Conservation (phyloP, 2,329 filamentous ascomycete genomes). For the Talaromyces rugulosus region DNA sequence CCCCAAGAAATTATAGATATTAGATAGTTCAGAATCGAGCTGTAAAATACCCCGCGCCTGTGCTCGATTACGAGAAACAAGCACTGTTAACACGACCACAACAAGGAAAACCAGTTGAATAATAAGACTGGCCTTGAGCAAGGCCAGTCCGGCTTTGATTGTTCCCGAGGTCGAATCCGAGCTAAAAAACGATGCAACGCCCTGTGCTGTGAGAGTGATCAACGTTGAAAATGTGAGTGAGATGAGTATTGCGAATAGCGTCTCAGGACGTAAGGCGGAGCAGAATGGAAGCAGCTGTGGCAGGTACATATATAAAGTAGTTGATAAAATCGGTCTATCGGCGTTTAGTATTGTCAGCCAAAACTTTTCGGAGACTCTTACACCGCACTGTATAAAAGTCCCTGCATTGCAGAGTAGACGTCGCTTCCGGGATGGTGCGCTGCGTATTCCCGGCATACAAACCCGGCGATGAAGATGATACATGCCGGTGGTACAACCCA, state of each 20-base stretch:
- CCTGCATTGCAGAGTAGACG: constrained; percentile 13
- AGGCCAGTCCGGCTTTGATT: not conserved
- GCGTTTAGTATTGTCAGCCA: not conserved
- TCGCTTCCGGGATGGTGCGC: constrained; percentile 7
- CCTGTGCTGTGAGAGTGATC: not conserved
- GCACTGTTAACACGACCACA: not conserved
- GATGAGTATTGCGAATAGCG: not conserved
- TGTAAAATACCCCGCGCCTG: not conserved
- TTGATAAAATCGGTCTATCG: not conserved
- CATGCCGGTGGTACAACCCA: constrained; percentile 14
- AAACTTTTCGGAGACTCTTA: not conserved
- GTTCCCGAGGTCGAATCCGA: not conserved
- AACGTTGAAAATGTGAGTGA: not conserved
- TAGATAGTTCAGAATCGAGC: not conserved
- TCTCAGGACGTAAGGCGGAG: not conserved
- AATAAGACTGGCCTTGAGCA: not conserved
- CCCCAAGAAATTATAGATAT: not conserved
- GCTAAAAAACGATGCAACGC: not conserved
- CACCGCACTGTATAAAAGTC: not conserved
- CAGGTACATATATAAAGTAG: not conserved
- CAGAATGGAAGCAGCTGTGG: not conserved
- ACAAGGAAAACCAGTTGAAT: not conserved
- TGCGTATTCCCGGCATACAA: constrained; percentile 16
- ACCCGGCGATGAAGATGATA: constrained; percentile 14
- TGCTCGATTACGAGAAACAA: not conserved